A percentile compares a stretch with the other conserved stretches of the same genome.
Conservation (phyloP, 2,329 filamentous ascomycete species). For the Calonectria pauciramosa region DNA sequence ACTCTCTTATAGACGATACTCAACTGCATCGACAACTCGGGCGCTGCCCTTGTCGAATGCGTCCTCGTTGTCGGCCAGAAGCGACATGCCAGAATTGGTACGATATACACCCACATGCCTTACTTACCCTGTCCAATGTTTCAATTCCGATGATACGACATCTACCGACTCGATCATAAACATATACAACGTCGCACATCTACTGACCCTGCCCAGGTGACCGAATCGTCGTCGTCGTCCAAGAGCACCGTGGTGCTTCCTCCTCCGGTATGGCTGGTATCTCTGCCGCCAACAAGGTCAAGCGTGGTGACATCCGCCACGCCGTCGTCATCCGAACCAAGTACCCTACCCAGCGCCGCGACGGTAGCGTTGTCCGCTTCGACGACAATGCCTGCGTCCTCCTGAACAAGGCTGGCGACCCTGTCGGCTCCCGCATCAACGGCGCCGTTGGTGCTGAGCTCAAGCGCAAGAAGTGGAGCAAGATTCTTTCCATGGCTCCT, state of each 20-base stretch:
- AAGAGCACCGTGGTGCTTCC: constrained; percentile 90
- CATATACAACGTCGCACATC: no score
- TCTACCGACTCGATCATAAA: background rate
- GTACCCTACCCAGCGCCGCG: constrained; percentile 87
- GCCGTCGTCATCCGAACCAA: constrained; percentile 93
- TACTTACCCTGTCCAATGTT: constrained; percentile 11
- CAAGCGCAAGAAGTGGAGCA: constrained; percentile 95
- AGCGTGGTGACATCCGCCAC: constrained; percentile 95
- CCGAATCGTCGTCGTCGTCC: constrained; percentile 96
- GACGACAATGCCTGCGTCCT: constrained; percentile 99
- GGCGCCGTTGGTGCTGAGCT: constrained; percentile 92
- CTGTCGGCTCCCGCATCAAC: constrained; percentile 92
- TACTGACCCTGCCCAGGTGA: constrained; percentile 74
- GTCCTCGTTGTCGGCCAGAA: constrained; percentile 94
- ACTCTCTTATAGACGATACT: constrained; percentile 81
- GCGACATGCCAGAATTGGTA: constrained; percentile 89
- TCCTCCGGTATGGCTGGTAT: constrained; percentile 80
- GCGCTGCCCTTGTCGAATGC: constrained; percentile 97
- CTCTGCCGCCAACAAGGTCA: constrained; percentile 88
- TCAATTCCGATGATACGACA: background rate
- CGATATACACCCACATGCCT: constrained; percentile 42
- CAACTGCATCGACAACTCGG: constrained; percentile 99
- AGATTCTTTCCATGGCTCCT: constrained; percentile 95
- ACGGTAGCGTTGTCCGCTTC: constrained; percentile 92
- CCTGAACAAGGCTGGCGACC: constrained; percentile 96